Percentiles rank a stretch among this genome's conserved stretches.
These are phyloP conservation scores for Fusarium sp. DNA, from an alignment of 2,329 filamentous ascomycete genomes.

Conservation along the genomic window DNA sequence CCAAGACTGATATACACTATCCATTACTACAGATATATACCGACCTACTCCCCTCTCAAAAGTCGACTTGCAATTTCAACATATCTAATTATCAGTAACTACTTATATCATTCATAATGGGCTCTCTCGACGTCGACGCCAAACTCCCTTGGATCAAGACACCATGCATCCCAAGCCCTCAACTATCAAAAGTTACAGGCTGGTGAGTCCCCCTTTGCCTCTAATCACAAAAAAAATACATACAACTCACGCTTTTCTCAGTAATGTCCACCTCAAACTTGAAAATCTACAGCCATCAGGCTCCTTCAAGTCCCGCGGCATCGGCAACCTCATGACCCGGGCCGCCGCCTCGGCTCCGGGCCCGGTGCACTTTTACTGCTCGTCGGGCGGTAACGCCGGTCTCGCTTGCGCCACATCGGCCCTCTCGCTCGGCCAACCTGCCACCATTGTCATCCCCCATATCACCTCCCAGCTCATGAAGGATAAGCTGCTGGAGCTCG, in stretches of 20 bases:
- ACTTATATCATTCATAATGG: slow-evolving; percentile 46
- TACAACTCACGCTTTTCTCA: slow-evolving; percentile 36
- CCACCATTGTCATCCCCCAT: slow-evolving; percentile 80
- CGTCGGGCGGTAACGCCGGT: slow-evolving; percentile 85
- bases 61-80: not conserved
- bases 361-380: slow-evolving; percentile 78
- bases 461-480: slow-evolving; percentile 76
- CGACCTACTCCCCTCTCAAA: not conserved
- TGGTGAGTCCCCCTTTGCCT: slow-evolving; percentile 63
- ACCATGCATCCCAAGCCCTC: slow-evolving; percentile 73
- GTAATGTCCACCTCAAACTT: slow-evolving; percentile 86
- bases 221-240: not conserved
- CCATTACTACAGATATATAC: not conserved
- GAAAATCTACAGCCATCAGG: slow-evolving; percentile 87
- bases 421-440: slow-evolving; percentile 68
- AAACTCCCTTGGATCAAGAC: slow-evolving; percentile 75
- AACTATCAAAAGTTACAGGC: slow-evolving; percentile 75
- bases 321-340: slow-evolving; percentile 74
- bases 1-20: not conserved
- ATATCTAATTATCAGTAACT: not conserved
- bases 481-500: slow-evolving; percentile 74
- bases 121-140: slow-evolving; percentile 51
- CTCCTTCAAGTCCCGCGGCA: slow-evolving; percentile 85
- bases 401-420: slow-evolving; percentile 83
- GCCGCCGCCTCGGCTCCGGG: slow-evolving; percentile 47